These are phyloP conservation scores for Fusarium secorum DNA, from an alignment of 2,329 filamentous ascomycete species.

Conservation along the genomic window DNA sequence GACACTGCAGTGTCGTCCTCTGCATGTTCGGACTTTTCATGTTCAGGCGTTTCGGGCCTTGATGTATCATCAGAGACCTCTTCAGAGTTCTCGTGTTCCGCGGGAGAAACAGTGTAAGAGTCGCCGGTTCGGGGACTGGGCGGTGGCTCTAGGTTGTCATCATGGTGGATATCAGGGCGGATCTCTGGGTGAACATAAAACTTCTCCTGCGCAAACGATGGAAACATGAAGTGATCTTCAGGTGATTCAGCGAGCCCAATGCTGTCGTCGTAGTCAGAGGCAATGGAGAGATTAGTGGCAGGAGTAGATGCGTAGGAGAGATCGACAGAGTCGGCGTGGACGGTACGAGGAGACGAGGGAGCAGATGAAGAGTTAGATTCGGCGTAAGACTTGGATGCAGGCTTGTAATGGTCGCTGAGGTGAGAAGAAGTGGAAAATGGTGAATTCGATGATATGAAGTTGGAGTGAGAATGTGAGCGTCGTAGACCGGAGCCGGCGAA, in stretches of 20 bases:
- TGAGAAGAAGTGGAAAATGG: constrained; percentile 56
- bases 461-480: constrained; percentile 68
- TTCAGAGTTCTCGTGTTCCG: constrained; percentile 61
- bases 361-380: constrained; percentile 61
- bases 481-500: constrained; percentile 63
- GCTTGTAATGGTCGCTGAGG: constrained; percentile 56
- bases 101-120: constrained; percentile 61
- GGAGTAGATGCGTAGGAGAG: constrained; percentile 70
- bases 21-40: constrained; percentile 61
- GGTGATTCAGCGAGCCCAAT: constrained; percentile 54
- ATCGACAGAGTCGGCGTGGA: constrained; percentile 61
- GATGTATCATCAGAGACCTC: constrained; percentile 51
- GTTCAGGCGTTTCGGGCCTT: constrained; percentile 65
- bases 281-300: constrained; percentile 68
- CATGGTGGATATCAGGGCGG: constrained; percentile 34
- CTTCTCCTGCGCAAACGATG: constrained; percentile 56
- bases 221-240: constrained; percentile 58
- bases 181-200: constrained; percentile 51
- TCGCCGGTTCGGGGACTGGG: constrained; percentile 59
- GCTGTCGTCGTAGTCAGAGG: constrained; percentile 62
- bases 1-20: constrained; percentile 83
- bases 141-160: constrained; percentile 58
- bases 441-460: constrained; percentile 57
- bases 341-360: constrained; percentile 63
- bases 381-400: constrained; percentile 53